phyloP scores from a whole-genome alignment of 2,329 filamentous ascomycete genomes.

The Thielaviopsis punctulata region DNA sequence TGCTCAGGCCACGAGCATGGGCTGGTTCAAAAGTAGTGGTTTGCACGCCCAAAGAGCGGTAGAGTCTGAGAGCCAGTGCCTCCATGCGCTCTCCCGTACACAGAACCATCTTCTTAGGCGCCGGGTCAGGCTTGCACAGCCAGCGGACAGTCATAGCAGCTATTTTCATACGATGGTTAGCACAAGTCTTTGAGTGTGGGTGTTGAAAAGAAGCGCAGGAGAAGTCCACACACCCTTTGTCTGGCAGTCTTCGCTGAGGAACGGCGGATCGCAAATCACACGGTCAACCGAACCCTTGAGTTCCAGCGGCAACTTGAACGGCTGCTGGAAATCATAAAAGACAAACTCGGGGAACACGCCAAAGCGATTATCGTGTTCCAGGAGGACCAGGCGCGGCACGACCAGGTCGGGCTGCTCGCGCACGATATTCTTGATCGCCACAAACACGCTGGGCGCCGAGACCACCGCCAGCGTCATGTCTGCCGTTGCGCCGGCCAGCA shows the following conservation, averaged over 20 bases:
- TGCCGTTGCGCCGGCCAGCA: slow-evolving; percentile 42
- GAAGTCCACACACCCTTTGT: slow-evolving; percentile 41
- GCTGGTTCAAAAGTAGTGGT: slow-evolving; percentile 52
- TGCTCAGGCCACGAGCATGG: slow-evolving; percentile 58
- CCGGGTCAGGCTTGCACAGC: slow-evolving; percentile 34
- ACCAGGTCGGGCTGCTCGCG: slow-evolving; percentile 15
- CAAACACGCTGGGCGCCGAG: slow-evolving; percentile 60
- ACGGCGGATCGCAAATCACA: slow-evolving; percentile 63
- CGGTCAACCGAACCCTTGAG: slow-evolving; percentile 50
- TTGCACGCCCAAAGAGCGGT: slow-evolving; percentile 40
- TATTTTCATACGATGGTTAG: slow-evolving; percentile 17
- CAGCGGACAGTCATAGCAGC: slow-evolving; percentile 60
- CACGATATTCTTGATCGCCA: slow-evolving; percentile 55
- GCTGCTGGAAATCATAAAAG: slow-evolving; percentile 56
- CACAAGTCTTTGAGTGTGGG: too few relatives aligned
- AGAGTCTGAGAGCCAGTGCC: slow-evolving; percentile 45
- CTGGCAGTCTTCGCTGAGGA: slow-evolving; percentile 65
- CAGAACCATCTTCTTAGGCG: slow-evolving; percentile 34
- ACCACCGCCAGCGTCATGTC: slow-evolving; percentile 49
- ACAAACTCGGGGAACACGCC: slow-evolving; percentile 56
- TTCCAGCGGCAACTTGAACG: slow-evolving; percentile 44
- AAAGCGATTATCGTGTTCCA: slow-evolving; percentile 63
- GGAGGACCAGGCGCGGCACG: slow-evolving; percentile 41
- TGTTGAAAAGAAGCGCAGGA: neutral
- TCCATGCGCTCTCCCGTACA: slow-evolving; percentile 69